Conservation (phyloP, 345 rosid species). For the Zanthoxylum bungeanum region DNA sequence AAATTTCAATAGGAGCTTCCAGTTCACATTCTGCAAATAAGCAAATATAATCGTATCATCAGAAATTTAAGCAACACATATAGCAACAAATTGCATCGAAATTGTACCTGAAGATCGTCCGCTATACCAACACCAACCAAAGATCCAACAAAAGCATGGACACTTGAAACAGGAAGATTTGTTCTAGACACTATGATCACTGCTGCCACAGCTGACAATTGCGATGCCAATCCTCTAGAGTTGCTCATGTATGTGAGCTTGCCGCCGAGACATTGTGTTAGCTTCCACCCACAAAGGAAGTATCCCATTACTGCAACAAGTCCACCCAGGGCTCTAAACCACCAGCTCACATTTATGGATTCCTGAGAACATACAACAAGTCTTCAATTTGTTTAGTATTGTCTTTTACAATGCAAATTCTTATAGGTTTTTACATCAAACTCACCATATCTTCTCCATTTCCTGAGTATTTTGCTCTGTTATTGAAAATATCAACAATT, state of each 20-base stretch:
- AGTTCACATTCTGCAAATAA: slow-evolving; percentile 26
- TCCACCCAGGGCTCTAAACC: slow-evolving; percentile 28
- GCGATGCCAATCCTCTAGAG: slow-evolving; percentile 30
- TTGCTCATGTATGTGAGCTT: slow-evolving; percentile 32
- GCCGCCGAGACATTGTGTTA: slow-evolving; percentile 27
- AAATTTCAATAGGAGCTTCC: slow-evolving; percentile 27
- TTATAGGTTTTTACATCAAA: background rate
- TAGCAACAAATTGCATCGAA: background rate
- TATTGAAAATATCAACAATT: slow-evolving; percentile 24
- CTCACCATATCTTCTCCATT: slow-evolving; percentile 25
- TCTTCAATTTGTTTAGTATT: background rate
- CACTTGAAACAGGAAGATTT: slow-evolving; percentile 23
- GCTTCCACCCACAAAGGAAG: slow-evolving; percentile 26
- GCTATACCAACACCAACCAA: slow-evolving; percentile 26
- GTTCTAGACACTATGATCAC: slow-evolving; percentile 19
- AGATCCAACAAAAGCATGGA: slow-evolving; percentile 31
- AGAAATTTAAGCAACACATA: background rate
- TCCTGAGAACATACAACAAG: no score
- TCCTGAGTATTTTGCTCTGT: slow-evolving; percentile 25
- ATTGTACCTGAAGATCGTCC: slow-evolving; percentile 21
- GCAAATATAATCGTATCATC: background rate
- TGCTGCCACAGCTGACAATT: slow-evolving; percentile 26
- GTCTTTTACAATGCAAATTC: background rate
- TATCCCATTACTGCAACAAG: slow-evolving; percentile 28
- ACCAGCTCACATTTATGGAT: slow-evolving; percentile 20